Base-by-base conservation (phyloP, 306 rosid genomes). In the Cicer judaicum region DNA sequence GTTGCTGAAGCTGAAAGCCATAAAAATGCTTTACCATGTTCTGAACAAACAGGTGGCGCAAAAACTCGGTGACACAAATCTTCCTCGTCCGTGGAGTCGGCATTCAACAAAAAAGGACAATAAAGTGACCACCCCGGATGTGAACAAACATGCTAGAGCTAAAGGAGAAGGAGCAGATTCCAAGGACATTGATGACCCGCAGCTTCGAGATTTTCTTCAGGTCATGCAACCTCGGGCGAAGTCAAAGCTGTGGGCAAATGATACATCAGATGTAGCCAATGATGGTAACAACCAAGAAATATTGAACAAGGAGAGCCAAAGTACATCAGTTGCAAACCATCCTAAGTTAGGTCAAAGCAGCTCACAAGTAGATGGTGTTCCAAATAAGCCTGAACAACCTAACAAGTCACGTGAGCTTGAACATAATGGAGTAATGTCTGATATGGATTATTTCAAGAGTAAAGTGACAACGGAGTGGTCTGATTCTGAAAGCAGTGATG, bases 41-140 rank as follows among this genome's bases (percentile, higher is more conserved):
- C 34, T 21, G 1, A 14, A 56, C 41, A 49, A 40, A 29, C 79
- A 92, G 96, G 85, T 82, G 74, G 99, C 99, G 68, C 75, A 73
- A 57, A 85, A 86, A 77, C 85, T 68, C 46, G 97, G 98, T 11
- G 98, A 94, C 84, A 86, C 89, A 16, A 80, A 85, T 57, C 85
- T 90, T 77, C 97, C 97, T 39, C 87, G 89, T 47, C 89, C 98
- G 2, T 91, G 97, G 98, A 90, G 98, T 84, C 85, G 86, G 10
- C 43, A 91, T 78, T 86, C 93, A 1, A 47, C 72, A 21, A 86
- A 86, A 68, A 84, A 86, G 43, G 91, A 76, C 12, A 77, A 76
- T 5, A 72, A 86, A 72, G 84, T 21, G 54, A 55, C 61, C 41
- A 65, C 65, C 46, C 62, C 24, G 8, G 86, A 79, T 70, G 85